Evolutionary conservation across 2,329 filamentous ascomycete species (phyloP), one percentile per base, ranked within the genome.

Genomic region (Phyllachora maydis): DNA sequence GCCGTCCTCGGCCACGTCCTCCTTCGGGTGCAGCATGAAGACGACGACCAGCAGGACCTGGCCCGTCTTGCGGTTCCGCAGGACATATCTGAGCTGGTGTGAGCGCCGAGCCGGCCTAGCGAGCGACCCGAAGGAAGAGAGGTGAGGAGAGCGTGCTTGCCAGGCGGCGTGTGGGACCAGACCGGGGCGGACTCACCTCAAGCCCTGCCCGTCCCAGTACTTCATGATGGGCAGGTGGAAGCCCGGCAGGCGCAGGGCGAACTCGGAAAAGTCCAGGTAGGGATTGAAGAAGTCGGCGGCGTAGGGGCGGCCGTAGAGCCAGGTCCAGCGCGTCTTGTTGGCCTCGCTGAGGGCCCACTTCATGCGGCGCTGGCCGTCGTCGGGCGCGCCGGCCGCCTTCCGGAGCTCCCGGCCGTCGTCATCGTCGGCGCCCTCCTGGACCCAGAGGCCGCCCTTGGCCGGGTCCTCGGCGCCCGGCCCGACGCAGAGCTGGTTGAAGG

Each of bases 61-160:
- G 22, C 65, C 65, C 0, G 77, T 85, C 12, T 56, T 47, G 30
- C 66, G 67, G 47, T 93, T 77, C 42, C 83, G 85, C 40, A 95
- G 61, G 28, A 90, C 79, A 49, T 95, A 93, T 62, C 83, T 83
- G 51, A 90, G 65, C 35, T 70, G 61, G 51, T 90, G 78, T 55
- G 77, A 74, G 57, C 76, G 77, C 42, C 65, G n/a, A n/a, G n/a
- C n/a, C n/a, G n/a, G n/a, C n/a, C 38, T 47, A 32, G 27, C 14
- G 11, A 22, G 8, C 6, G 8, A 22, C n/a, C n/a, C n/a, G 12
- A 8, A 33, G 27, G 17, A 38, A 38, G 38, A n/a, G n/a, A n/a
- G n/a, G n/a, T n/a, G n/a, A n/a, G n/a, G n/a, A n/a, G n/a, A n/a
- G n/a, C n/a, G n/a, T 37, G 38, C 37, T 18, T 18, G 22, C 2